Base-by-base conservation (phyloP, 1,139 yeast genomes). In the Hanseniaspora sp. region DNA sequence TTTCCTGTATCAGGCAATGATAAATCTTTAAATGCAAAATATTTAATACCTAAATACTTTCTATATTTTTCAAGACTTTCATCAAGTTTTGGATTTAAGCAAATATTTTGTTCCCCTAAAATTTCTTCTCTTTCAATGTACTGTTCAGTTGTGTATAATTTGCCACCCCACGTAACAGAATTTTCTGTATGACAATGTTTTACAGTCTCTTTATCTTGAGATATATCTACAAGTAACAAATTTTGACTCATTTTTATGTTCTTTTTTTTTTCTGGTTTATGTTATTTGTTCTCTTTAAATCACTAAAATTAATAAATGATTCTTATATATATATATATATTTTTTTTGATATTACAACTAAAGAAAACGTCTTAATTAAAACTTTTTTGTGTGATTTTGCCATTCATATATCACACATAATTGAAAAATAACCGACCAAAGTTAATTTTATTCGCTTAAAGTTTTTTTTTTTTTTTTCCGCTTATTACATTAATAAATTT, bases 111-210 rank as follows among this genome's bases (percentile, higher is more conserved):
- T 2, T 39, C 29, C 29, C 56, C 49, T 31, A 57, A 52, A 37
- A 59, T 49, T 45, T 58, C 60, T 61, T 81, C 86, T 62, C 86
- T 68, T 13, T 69, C 69, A 18, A 75, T 71, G 59, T 80, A 81
- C 54, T 79, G 76, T 23, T 76, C 74, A 1, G 60, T 56, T 0
- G 76, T 66, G 44, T 79, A 68, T 18, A 64, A 63, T 17, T 78
- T 79, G 48, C 67, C 72, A 47, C 59, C 62, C 92, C 92, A 84
- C 3, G 74, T 67, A 1, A 57, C 69, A 4, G 77, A 70, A 64
- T 80, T 80, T 57, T 74, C 72, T 23, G 61, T 35, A 55, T 73
- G 77, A 37, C 85, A 79, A 62, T 68, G 73, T 46, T 73, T 69
- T 52, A 79, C 74, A 37, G 71, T 63, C 35, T 73, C 74, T 34